Percentiles rank a stretch among this genome's conserved stretches.
Conservation (phyloP, 306 rosid species). For the Erythrophleum fordii region DNA sequence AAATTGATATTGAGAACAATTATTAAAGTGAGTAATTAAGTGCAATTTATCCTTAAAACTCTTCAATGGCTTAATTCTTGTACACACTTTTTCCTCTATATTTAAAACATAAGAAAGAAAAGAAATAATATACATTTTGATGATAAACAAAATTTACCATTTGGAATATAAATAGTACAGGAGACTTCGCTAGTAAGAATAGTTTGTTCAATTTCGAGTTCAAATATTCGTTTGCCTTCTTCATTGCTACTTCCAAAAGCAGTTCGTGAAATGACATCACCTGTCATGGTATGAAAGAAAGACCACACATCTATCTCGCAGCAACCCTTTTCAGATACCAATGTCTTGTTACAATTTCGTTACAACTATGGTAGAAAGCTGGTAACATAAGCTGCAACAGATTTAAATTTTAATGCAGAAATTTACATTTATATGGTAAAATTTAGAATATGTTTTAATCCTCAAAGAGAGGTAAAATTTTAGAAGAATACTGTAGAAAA, state of each 20-base stretch:
- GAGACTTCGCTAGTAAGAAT: not conserved
- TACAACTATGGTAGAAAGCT: constrained; percentile 11
- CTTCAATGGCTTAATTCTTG: too few species aligned
- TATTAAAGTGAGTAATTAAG: too few species aligned
- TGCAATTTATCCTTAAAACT: too few species aligned
- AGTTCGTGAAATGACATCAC: constrained; percentile 47
- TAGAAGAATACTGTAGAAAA: too few species aligned
- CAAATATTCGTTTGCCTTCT: constrained; percentile 46
- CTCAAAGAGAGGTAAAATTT: too few species aligned
- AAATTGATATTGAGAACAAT: too few species aligned
- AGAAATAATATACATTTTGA: too few species aligned
- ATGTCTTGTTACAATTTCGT: constrained; percentile 9
- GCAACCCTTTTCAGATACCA: constrained; percentile 1
- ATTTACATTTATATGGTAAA: too few species aligned
- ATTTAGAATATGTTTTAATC: too few species aligned
- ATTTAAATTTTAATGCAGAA: not conserved
- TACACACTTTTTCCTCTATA: too few species aligned
- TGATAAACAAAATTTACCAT: constrained; percentile 14
- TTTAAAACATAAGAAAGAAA: too few species aligned
- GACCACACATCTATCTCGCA: constrained; percentile 47
- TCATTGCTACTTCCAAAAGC: constrained; percentile 55
- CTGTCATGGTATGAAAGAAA: constrained; percentile 18
- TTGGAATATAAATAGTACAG: constrained; percentile 31
- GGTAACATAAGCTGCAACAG: constrained; percentile 34
- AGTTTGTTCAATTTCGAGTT: constrained; percentile 38